Evolutionary conservation across 208 protist species (phyloP), one percentile per base, ranked within the genome.

Genomic region (Trypanosoma caninum): DNA sequence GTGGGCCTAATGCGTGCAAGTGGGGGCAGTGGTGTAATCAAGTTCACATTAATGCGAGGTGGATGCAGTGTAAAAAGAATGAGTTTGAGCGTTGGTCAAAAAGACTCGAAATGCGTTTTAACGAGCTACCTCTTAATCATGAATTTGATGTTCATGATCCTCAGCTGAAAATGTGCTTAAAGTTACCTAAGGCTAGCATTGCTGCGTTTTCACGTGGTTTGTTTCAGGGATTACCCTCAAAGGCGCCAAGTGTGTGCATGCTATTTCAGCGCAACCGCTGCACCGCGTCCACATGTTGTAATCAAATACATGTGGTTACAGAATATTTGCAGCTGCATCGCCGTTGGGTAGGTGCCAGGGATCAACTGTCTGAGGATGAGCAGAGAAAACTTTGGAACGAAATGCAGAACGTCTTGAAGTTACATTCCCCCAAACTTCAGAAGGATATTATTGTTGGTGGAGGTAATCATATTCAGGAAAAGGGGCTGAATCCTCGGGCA

Each of bases 21-120:
- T 93, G 86, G 82, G 80, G 76, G 18, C 74, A 80, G n/a, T 93
- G 86, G 86, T 93, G 86, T 59, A 93, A 93, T 66, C 86, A 93
- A 67, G 82, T 88, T 20, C 86, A 93, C 64, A 87, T 93, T 63
- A 69, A 87, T 45, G 54, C 68, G 37, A 34, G 42, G 14, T 93
- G 86, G 86, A 89, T 93, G 78, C 70, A 77, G 31, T 57, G 59
- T n/a, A 82, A 84, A 47, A 84, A 82, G 73, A 65, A 65, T 25
- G 75, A 83, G 53, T 93, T 93, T 51, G 77, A 86, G 28, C 54
- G 70, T 34, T 93, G 86, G 86, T 89, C 82, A 52, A 82, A 74
- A 30, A 71, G 64, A 47, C 69, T 89, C 11, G 80, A 89, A 73
- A 63, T 44, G 35, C 45, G 75, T 35, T 93, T 84, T 63, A 66